Percentiles rank a stretch among this genome's conserved stretches.
Conservation (phyloP, 2,329 filamentous ascomycete species). For the Venturiaceae sp. region DNA sequence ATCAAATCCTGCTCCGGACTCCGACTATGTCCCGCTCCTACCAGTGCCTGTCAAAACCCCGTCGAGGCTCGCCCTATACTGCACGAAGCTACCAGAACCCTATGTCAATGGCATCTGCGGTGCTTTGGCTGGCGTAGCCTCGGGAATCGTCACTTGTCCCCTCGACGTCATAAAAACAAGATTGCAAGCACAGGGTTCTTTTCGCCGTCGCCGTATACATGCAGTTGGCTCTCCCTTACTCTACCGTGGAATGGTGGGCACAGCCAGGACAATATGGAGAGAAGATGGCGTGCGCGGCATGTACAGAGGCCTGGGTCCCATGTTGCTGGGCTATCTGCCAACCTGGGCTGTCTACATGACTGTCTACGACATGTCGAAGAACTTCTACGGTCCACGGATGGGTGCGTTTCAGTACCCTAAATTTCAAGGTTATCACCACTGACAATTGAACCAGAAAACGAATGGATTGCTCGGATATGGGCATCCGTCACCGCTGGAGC, state of each 20-base stretch:
- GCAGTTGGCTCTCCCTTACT: slow-evolving; percentile 35
- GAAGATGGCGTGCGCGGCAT: slow-evolving; percentile 85
- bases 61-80: slow-evolving; percentile 27
- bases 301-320: slow-evolving; percentile 88
- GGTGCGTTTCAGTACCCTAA: slow-evolving; percentile 20
- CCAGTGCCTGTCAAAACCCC: slow-evolving; percentile 10
- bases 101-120: slow-evolving; percentile 76
- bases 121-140: slow-evolving; percentile 82
- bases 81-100: slow-evolving; percentile 40
- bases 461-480: slow-evolving; percentile 71
- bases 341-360: slow-evolving; percentile 99
- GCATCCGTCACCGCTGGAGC: slow-evolving; percentile 86
- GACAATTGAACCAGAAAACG: slow-evolving; percentile 48
- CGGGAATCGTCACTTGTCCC: slow-evolving; percentile 89
- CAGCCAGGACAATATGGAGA: slow-evolving; percentile 72
- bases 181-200: slow-evolving; percentile 87
- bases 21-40: background rate
- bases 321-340: slow-evolving; percentile 89
- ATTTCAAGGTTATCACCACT: slow-evolving; percentile 33
- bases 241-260: slow-evolving; percentile 82
- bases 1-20: background rate
- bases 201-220: slow-evolving; percentile 26
- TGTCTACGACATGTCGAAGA: slow-evolving; percentile 85
- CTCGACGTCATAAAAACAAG: slow-evolving; percentile 99
- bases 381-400: slow-evolving; percentile 56